A percentile compares a stretch with the other conserved stretches of the same genome.
Conservation (phyloP, 345 rosid species). For the Tarenaya hassleriana region DNA sequence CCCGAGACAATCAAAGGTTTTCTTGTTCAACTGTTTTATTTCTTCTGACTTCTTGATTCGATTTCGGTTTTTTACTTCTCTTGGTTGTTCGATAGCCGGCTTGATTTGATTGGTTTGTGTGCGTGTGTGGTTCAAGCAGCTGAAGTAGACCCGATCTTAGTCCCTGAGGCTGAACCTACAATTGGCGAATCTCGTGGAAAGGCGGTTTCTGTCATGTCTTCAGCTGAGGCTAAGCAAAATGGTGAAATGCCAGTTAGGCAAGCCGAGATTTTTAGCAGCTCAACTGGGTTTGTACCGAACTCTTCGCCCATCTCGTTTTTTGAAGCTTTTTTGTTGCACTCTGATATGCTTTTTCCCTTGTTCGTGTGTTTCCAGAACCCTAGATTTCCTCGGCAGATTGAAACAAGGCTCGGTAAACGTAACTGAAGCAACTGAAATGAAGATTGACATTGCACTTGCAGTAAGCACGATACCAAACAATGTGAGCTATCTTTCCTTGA, state of each 20-base stretch:
- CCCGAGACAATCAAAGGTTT: constrained; percentile 23
- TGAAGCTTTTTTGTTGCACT: background rate
- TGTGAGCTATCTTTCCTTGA: background rate
- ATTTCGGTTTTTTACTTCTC: background rate
- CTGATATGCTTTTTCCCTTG: constrained; percentile 4
- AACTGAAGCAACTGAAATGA: constrained; percentile 7
- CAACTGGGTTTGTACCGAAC: constrained; percentile 15
- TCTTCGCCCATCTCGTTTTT: constrained; percentile 17
- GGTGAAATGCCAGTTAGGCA: constrained; percentile 24
- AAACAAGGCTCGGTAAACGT: constrained; percentile 26
- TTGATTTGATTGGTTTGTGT: constrained; percentile 17
- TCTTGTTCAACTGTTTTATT: constrained; percentile 22
- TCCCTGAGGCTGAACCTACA: constrained; percentile 23
- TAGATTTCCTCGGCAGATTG: constrained; percentile 28
- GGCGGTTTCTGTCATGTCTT: constrained; percentile 15
- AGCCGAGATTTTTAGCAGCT: background rate
- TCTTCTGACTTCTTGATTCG: background rate
- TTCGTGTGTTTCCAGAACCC: constrained; percentile 14
- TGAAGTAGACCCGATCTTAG: constrained; percentile 28
- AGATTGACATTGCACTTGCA: background rate
- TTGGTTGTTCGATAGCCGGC: background rate
- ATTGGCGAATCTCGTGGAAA: constrained; percentile 22
- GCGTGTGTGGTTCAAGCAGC: constrained; percentile 24
- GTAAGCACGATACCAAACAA: constrained; percentile 15
- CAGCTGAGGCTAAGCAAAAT: constrained; percentile 25